Evolutionary conservation across 306 rosid genomes (phyloP).

Genomic region (Vicia faba): DNA sequence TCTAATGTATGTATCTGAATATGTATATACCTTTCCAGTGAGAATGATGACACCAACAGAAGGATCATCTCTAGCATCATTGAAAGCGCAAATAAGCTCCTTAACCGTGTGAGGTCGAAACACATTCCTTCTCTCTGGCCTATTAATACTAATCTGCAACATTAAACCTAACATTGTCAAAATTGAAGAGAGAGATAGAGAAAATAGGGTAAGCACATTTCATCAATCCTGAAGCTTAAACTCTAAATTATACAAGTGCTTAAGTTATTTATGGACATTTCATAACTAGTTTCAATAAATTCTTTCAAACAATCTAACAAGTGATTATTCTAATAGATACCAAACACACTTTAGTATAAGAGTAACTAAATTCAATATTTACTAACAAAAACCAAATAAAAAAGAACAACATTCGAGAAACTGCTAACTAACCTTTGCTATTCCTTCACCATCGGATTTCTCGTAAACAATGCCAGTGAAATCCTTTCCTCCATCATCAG

Average conservation of each 20-base stretch:
- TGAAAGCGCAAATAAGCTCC: slow-evolving; percentile 78
- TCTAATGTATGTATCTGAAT: not conserved
- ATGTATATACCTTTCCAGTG: slow-evolving; percentile 63
- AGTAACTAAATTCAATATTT: too few relatives aligned
- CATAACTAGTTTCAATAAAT: too few relatives aligned
- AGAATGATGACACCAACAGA: slow-evolving; percentile 82
- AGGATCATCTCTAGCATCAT: slow-evolving; percentile 75
- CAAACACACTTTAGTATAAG: too few relatives aligned
- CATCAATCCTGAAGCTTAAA: too few relatives aligned
- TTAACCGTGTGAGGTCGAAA: slow-evolving; percentile 78
- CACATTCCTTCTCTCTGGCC: slow-evolving; percentile 84
- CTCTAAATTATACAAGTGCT: not conserved
- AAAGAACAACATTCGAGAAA: not conserved
- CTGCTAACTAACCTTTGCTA: slow-evolving; percentile 58
- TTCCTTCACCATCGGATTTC: slow-evolving; percentile 79
- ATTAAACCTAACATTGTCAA: too few relatives aligned
- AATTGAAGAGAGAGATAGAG: too few relatives aligned
- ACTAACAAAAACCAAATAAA: not conserved
- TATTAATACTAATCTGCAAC: slow-evolving; percentile 67
- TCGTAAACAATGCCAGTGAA: slow-evolving; percentile 76
- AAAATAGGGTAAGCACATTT: too few relatives aligned
- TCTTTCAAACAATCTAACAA: not conserved
- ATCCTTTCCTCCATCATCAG: slow-evolving; percentile 52
- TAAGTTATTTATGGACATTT: too few relatives aligned
- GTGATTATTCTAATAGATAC: too few relatives aligned